phyloP scores from a whole-genome alignment of 1,284 basidiomycete species.

The Crocinoboletus sp. region DNA sequence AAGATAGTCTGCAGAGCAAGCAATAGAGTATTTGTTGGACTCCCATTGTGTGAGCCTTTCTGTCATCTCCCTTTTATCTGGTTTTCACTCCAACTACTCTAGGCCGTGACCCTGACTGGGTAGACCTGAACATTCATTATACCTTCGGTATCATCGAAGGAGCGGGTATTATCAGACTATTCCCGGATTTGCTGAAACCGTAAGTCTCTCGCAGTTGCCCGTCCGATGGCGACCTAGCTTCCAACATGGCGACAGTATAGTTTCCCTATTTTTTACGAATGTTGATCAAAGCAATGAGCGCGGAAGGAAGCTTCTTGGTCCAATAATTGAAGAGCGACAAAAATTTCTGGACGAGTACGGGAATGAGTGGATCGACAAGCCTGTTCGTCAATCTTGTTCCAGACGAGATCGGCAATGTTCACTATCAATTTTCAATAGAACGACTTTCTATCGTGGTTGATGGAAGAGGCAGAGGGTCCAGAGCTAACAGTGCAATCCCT shows the following conservation, averaged over 20 bases:
- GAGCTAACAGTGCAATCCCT: conserved; percentile 24
- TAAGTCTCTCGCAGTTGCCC: conserved; percentile 17
- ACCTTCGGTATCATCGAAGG: conserved; percentile 30
- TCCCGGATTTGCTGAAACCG: conserved; percentile 40
- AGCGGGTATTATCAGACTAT: conserved; percentile 27
- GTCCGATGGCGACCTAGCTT: too few species aligned
- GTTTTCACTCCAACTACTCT: neutral
- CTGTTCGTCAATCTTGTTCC: neutral
- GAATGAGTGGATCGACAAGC: neutral
- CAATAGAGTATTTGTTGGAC: conserved; percentile 39
- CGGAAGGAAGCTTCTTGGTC: conserved; percentile 27
- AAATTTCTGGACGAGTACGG: conserved; percentile 31
- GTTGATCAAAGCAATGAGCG: neutral
- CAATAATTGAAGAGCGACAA: conserved; percentile 37
- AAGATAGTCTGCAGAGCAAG: conserved; percentile 31
- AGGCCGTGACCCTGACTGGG: conserved; percentile 41
- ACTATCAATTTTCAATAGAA: neutral
- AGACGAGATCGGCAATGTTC: neutral
- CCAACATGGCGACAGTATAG: neutral
- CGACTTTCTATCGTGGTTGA: neutral
- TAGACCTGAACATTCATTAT: conserved; percentile 33
- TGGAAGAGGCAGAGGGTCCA: neutral
- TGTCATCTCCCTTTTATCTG: neutral
- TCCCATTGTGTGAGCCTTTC: conserved; percentile 34
- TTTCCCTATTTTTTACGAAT: neutral